phyloP scores from a whole-genome alignment of 192 early-diverging fungal species.

The Umbelopsis ramanniana region DNA sequence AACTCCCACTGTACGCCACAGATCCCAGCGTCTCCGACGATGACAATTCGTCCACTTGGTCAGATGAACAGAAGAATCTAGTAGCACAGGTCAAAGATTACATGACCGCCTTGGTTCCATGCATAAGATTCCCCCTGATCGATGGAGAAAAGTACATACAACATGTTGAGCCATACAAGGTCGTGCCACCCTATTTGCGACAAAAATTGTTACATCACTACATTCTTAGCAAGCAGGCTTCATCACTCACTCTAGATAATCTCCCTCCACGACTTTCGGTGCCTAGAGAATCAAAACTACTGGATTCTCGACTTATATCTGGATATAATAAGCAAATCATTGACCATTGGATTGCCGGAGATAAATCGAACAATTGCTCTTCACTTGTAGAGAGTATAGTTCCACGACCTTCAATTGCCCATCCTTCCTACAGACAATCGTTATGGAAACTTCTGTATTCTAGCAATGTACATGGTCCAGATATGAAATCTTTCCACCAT shows the following conservation, averaged over 20 bases:
- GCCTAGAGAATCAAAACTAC: background rate
- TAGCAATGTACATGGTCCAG: background rate
- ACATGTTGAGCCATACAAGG: slow-evolving; percentile 13
- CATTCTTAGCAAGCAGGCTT: background rate
- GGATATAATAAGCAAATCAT: background rate
- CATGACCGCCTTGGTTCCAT: slow-evolving; percentile 16
- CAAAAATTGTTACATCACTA: slow-evolving; percentile 11
- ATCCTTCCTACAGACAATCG: slow-evolving; percentile 7
- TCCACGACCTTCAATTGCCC: slow-evolving; percentile 2
- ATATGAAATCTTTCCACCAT: slow-evolving; percentile 20
- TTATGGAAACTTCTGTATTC: slow-evolving; percentile 11
- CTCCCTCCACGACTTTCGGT: background rate
- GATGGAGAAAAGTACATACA: slow-evolving; percentile 15
- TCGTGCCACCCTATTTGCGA: slow-evolving; percentile 16
- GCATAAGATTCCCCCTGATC: slow-evolving; percentile 16
- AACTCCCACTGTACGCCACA: background rate
- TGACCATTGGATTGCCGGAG: background rate
- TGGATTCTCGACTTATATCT: background rate
- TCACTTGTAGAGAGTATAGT: background rate
- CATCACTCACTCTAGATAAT: background rate
- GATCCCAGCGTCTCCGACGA: background rate
- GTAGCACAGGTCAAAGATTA: background rate
- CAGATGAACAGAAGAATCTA: background rate
- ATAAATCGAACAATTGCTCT: slow-evolving; percentile 1
- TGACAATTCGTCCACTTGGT: background rate